These are phyloP conservation scores for Endocladia muricata DNA, from an alignment of 31 red algal species.

Conservation along the genomic window DNA sequence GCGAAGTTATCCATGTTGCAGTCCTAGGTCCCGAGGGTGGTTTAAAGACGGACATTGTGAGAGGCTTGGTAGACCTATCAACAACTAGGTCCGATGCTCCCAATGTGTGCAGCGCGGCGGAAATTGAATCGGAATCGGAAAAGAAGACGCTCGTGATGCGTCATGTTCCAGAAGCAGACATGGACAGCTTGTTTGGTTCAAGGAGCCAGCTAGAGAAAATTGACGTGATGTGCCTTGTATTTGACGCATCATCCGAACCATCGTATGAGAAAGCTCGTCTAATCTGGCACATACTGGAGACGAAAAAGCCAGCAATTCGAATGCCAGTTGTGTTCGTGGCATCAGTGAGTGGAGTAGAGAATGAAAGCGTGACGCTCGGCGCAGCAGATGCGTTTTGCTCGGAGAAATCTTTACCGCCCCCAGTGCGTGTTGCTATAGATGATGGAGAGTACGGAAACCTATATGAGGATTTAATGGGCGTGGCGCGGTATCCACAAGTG, in stretches of 20 bases:
- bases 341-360: constrained; percentile 4
- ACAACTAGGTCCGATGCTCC: constrained; percentile 9
- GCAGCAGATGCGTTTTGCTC: constrained; percentile 33
- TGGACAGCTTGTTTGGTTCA: constrained; percentile 17
- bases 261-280: constrained; percentile 60
- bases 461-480: constrained; percentile 65
- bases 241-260: constrained; percentile 42
- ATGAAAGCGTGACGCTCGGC: not conserved
- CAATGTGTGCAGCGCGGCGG: constrained; percentile 23
- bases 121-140: constrained; percentile 16
- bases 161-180: constrained; percentile 37
- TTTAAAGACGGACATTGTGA: constrained; percentile 72
- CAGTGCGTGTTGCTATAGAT: constrained; percentile 36
- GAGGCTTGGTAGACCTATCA: constrained; percentile 56
- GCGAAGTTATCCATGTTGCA: constrained; percentile 53
- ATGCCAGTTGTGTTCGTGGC: constrained; percentile 80
- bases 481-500: constrained; percentile 59
- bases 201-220: constrained; percentile 47
- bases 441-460: constrained; percentile 67
- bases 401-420: constrained; percentile 18
- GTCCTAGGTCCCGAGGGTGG: constrained; percentile 58
- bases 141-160: constrained; percentile 59
- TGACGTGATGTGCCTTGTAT: constrained; percentile 81
- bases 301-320: constrained; percentile 28
- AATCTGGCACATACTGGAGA: constrained; percentile 53